Base-by-base conservation (phyloP, 1,139 yeast species). In the Barnettozyma hawaiiensis region DNA sequence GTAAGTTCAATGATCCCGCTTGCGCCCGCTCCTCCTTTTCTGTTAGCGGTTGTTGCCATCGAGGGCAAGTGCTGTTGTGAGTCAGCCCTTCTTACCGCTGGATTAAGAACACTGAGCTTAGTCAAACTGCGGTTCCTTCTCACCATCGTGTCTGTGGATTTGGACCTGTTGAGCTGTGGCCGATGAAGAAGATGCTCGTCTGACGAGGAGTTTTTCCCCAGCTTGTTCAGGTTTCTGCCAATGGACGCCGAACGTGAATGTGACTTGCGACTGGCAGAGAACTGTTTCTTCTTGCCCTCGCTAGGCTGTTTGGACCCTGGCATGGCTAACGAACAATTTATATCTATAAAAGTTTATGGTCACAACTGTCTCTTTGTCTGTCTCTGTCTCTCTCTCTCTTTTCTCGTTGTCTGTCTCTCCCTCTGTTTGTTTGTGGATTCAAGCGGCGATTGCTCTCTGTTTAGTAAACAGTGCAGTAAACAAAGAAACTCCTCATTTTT, bases 161-260 rank as follows among this genome's bases (percentile, higher is more conserved):
- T 47, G 4, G 60, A 54, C 12, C 58, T 45, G 31, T 50, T 50
- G 18, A 55, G 32, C 18, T 32, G 29, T 5, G 55, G 58, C 22
- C 52, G 41, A 27, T 37, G 39, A 10, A 49, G 40, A 19, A 49
- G 40, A 19, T 51, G 48, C 31, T 51, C 52, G 2, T 45, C 31
- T 35, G 53, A 46, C 5, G 53, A 50, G 19, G 53, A 50, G 19
- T 48, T 46, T 14, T 53, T 47, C 3, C 46, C 55, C 16, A 56
- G 40, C 38, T 48, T 54, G 47, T 54, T 56, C 31, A 56, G 39
- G 35, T 50, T 53, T 35, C 55, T 48, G 1, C 58, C 58, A 27
- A 50, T 48, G 1, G 59, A 54, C 5, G 55, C 57, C 5, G 60
- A 50, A 6, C 59, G 43, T 10, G 48, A 39, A 42, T 53, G 58